Evolutionary conservation across 2,329 filamentous ascomycete species (phyloP).

Genomic region (Calonectria crousiana): DNA sequence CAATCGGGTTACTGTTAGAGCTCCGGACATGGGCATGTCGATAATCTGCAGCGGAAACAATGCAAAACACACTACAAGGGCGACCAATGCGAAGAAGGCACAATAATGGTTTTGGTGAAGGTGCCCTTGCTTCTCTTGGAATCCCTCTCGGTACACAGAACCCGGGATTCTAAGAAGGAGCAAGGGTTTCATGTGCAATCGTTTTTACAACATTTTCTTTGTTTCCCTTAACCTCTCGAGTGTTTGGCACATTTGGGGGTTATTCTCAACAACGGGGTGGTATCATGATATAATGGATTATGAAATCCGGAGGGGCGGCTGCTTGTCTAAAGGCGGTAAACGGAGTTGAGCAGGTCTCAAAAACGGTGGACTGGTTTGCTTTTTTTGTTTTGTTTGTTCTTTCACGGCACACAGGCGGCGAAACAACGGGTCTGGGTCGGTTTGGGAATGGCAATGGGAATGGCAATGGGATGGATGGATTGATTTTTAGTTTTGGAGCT

Average conservation of each 20-base stretch:
- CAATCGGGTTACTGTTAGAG: not conserved
- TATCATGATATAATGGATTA: constrained; percentile 25
- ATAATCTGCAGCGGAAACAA: constrained; percentile 6
- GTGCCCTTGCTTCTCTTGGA: not conserved
- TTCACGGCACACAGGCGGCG: not conserved
- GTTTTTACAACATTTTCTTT: constrained; percentile 3
- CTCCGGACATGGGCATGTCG: not conserved
- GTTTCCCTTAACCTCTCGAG: not conserved
- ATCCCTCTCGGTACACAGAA: not conserved
- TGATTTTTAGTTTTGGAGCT: constrained; percentile 20
- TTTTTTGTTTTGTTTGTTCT: not conserved
- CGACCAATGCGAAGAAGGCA: not conserved
- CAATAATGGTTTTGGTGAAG: not conserved
- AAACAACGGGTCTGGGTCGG: constrained; percentile 6
- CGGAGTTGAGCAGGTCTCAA: constrained; percentile 22
- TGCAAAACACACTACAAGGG: not conserved
- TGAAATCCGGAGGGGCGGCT: constrained; percentile 11
- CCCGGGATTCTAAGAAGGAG: not conserved
- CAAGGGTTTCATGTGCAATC: not conserved
- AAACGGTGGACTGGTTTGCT: constrained; percentile 18
- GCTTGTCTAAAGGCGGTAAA: constrained; percentile 16
- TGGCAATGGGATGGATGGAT: constrained; percentile 14
- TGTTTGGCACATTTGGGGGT: constrained; percentile 15
- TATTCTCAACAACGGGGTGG: constrained; percentile 13
- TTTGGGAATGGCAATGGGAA: not conserved